Evolutionary conservation across 208 protist species (phyloP).

Genomic region (Entamoeba histolytica): DNA sequence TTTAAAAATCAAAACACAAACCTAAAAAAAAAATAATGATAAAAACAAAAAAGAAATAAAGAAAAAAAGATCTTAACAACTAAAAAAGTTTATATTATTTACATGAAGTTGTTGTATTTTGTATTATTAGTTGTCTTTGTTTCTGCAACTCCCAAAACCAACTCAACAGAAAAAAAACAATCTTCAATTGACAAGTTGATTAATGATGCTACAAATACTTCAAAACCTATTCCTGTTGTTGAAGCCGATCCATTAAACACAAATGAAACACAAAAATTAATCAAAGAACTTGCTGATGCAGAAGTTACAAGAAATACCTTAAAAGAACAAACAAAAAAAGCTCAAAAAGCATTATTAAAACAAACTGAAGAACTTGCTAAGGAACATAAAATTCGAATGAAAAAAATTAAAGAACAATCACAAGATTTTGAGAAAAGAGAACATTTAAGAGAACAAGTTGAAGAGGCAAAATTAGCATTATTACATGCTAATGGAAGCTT

Average conservation of each 20-base stretch:
- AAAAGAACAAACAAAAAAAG: not conserved
- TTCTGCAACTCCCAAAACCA: not conserved
- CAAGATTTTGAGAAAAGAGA: not conserved
- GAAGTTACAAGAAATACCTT: not conserved
- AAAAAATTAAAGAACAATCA: not conserved
- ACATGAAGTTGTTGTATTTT: no score
- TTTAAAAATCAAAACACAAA: no score
- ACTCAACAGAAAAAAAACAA: not conserved
- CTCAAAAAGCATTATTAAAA: not conserved
- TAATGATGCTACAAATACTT: no score
- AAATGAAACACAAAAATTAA: not conserved
- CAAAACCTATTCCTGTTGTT: no score
- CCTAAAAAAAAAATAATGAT: no score
- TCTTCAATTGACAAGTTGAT: no score
- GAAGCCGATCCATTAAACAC: no score
- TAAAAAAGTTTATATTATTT: no score
- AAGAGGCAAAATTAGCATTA: not conserved
- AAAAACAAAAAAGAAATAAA: no score
- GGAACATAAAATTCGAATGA: not conserved
- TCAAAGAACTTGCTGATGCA: not conserved
- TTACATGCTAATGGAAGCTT: not conserved
- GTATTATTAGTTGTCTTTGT: no score
- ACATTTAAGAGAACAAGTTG: not conserved
- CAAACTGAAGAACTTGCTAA: not conserved
- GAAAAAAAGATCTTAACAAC: no score